Evolutionary conservation across 805 yeast genomes (phyloP), one percentile per base, ranked within the genome.

Genomic region (Ogataea glucozyma): DNA sequence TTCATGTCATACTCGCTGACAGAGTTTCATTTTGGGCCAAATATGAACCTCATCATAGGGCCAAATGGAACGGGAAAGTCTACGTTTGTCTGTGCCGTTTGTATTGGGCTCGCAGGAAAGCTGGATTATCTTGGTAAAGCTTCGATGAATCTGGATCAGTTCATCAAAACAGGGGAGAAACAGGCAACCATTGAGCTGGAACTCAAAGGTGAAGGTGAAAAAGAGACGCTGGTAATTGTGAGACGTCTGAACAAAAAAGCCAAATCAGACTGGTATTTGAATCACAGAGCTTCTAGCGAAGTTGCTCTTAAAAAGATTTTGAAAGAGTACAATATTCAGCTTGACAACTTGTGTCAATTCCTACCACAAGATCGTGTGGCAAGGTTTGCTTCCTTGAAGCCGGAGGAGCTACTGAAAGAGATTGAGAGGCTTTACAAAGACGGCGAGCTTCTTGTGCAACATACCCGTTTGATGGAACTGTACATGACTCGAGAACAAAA

Each of bases 21-120:
- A 0, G 89, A 83, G 61, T 88, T 88, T 62, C 71, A 73, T 29
- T 73, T 91, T 43, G 85, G 91, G 0, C 97, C 97, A 0, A 72
- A 83, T 2, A 71, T 93, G 58, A 93, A 93, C 59, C 79, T 93
- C 83, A 85, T 93, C 44, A 84, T 93, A 40, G 99, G 97, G 0
- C 97, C 97, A 10, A 93, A 93, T 61, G 99, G 99, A 26, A 79
- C 96, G 0, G 99, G 99, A 6, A 93, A 93, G 57, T 83, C 93
- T 27, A 88, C 98, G 0, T 78, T 93, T 55, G 90, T 93, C 4
- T 87, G 97, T 47, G 98, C 97, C 0, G 78, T 91, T 1, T 91
- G 96, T 58, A 70, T 93, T 24, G 96, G 97, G 0, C 66, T 93
- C 13, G 91, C 84, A 1, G 98, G 97, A 1, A 79, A 76, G 56